Base-by-base conservation (phyloP, 208 protist genomes). In the Crithidia brevicula region DNA sequence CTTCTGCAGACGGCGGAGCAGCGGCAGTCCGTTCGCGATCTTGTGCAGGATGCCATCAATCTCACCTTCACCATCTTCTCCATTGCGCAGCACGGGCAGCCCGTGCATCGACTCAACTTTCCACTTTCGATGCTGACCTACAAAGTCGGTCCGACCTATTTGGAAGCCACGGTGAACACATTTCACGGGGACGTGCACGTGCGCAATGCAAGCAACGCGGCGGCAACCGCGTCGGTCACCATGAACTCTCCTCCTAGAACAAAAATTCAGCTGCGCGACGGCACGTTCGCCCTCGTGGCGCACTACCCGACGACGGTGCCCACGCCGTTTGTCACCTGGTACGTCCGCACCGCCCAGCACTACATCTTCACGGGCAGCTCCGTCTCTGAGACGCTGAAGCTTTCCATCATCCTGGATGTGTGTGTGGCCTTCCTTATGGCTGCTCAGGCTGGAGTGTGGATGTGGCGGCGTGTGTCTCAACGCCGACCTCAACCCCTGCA, bases 121-220 rank as follows among this genome's bases (percentile, higher is more conserved):
- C 87, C 87, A n/a, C 74, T 93, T 18, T 59, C 66, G 33, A 82
- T 81, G 67, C 70, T 93, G 50, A 86, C 83, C 57, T 63, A 82
- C 71, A 46, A 60, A 10, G 50, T 76, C 23, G 76, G 81, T 22
- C 38, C 67, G 45, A 22, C 56, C 20, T 88, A 83, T 67, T 49
- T 45, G 0, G 62, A 79, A 27, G 79, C 83, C 1, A 43, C 18
- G 1, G 76, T 79, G 27, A 25, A 74, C 38, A 23, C 79, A 1
- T 16, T 43, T 5, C 4, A 10, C 20, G 69, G 67, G 1, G 36
- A 25, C 33, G 59, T 73, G 23, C 43, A 64, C 13, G 22, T 47
- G 4, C 42, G 33, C 23, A 30, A 43, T 28, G 27, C 59, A 3
- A 34, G 31, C 4, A 36, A n/a, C 10, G 46, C 28, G n/a, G 42